These are phyloP conservation scores for Suillus americanus DNA, from an alignment of 768 basidiomycete species.

Conservation along the genomic window DNA sequence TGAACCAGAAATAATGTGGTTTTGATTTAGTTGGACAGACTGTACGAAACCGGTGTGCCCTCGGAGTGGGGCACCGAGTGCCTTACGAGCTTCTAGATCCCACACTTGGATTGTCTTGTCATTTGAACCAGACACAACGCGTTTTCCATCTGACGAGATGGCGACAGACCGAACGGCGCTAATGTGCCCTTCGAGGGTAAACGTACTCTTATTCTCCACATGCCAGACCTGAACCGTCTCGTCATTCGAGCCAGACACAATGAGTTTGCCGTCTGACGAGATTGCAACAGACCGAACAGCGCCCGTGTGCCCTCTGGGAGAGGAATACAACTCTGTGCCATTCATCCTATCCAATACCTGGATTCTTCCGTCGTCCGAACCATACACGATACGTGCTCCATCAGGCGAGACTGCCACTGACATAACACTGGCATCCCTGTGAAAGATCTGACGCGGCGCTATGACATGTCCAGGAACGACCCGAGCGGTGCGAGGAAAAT, in stretches of 20 bases:
- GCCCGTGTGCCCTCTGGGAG: neutral
- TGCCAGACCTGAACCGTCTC: conserved; percentile 7
- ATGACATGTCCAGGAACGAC: neutral
- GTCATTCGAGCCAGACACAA: conserved; percentile 13
- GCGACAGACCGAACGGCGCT: neutral
- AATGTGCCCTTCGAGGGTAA: conserved; percentile 1
- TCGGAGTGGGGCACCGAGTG: neutral
- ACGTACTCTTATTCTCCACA: neutral
- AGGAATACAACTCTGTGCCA: neutral
- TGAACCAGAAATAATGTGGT: neutral
- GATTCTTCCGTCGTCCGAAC: neutral
- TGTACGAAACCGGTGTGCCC: neutral
- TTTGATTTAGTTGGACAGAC: neutral
- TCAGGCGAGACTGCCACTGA: neutral
- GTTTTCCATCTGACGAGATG: neutral
- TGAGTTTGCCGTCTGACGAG: neutral
- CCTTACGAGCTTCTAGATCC: neutral
- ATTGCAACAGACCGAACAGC: neutral
- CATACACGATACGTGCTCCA: neutral
- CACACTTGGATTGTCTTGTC: conserved; percentile 5
- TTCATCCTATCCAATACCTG: neutral
- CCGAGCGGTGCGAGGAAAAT: neutral
- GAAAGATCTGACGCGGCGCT: neutral
- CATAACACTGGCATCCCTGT: neutral
- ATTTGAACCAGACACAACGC: conserved; percentile 4